Evolutionary conservation across 2,329 filamentous ascomycete genomes (phyloP), one percentile per base, ranked within the genome.

Genomic region (Orbilia quercus): DNA sequence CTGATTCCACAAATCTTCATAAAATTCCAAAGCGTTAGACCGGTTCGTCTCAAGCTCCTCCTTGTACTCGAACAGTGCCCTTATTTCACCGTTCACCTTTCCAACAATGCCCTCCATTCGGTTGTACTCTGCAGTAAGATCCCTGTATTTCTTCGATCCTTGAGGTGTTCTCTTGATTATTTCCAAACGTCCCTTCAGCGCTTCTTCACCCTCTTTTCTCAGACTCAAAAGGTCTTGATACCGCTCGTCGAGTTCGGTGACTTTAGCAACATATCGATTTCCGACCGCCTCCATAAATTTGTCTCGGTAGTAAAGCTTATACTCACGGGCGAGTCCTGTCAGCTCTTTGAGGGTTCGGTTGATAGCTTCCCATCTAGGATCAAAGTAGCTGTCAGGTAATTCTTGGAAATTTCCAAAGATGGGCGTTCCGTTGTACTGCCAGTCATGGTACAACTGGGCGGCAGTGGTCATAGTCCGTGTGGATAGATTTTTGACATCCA

Each of bases 351-450:
- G 9, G 9, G 28, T 31, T 31, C 28, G 28, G 4, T 31, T 9
- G 5, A 69, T 69, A 14, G 22, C 31, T 5, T 20, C 45, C 54
- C 55, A 69, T 6, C 40, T 54, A 4, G 54, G 64, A 28, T 69
- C 64, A 5, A 16, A 9, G 31, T 25, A 38, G 23, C 40, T 55
- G 14, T 40, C 42, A 3, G 64, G 64, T 16, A 69, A 18, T 5
- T 22, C 28, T 20, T 36, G 45, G 4, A 69, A 23, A 31, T 69
- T 69, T 40, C 64, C 64, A 7, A 69, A 22, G 11, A 69, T 69
- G 1, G 64, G 64, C 1, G 6, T 18, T 2, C 31, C 36, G 12
- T 54, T 38, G 12, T 45, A 44, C 7, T 18, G 38, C 64, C 64
- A 69, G 3, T 60, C 23, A 12, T 60, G 31, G 20, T 20, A 42